Conservation (phyloP, 345 rosid species). For the Schrenkiella parvula region DNA sequence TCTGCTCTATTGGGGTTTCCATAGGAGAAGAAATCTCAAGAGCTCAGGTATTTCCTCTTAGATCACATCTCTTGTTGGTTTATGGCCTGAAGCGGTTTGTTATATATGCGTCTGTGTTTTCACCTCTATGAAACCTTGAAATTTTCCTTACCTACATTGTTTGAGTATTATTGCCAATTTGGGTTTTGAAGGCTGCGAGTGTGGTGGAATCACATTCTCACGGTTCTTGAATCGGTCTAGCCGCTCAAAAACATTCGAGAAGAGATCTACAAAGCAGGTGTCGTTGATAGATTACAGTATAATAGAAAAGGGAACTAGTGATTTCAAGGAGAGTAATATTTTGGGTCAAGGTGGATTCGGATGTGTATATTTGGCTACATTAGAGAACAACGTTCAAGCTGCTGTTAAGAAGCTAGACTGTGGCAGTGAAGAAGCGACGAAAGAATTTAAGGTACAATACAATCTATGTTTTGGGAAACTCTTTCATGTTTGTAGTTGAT, state of each 20-base stretch:
- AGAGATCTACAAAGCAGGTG: constrained; percentile 32
- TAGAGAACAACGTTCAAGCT: constrained; percentile 53
- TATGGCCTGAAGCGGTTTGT: neutral
- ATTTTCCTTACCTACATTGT: neutral
- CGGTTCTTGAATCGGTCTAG: constrained; percentile 48
- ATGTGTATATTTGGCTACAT: constrained; percentile 61
- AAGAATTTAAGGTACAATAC: constrained; percentile 65
- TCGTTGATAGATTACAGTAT: constrained; percentile 56
- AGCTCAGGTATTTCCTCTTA: constrained; percentile 45
- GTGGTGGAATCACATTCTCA: constrained; percentile 46
- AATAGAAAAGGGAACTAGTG: constrained; percentile 66
- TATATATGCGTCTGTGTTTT: neutral
- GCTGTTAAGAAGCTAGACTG: constrained; percentile 90
- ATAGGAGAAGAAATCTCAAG: constrained; percentile 38
- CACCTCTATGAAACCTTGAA: neutral
- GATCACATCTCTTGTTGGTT: neutral
- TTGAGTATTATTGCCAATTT: neutral
- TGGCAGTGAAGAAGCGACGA: constrained; percentile 56
- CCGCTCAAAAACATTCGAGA: constrained; percentile 45
- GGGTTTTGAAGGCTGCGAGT: constrained; percentile 47
- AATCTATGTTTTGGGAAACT: neutral
- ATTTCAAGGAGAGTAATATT: constrained; percentile 61
- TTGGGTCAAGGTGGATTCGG: constrained; percentile 95
- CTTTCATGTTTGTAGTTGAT: neutral
- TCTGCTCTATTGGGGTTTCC: constrained; percentile 50